Base-by-base conservation (phyloP, 2,329 filamentous ascomycete genomes). In the Fusarium decemcellulare region DNA sequence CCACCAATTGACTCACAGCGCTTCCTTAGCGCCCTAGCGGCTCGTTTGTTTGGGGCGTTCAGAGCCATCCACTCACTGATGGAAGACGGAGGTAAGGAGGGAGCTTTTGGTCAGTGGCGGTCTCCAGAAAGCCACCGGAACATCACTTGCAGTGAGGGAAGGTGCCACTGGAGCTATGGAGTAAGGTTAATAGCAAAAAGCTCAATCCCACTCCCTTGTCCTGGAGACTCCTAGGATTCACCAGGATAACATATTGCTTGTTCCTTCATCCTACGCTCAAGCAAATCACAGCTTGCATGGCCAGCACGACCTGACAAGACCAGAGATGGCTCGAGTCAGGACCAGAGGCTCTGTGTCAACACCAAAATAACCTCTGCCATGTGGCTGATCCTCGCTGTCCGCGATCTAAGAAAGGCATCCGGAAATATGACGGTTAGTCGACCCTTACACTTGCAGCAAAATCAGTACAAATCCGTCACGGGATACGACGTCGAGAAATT, bases 401-500 rank as follows among this genome's bases (percentile, higher is more conserved):
- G 23, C 55, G 55, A 59, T 68, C 65, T 63, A 65, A 59, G 55
- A 42, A 55, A 65, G 55, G 60, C 57, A 52, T 65, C 61, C 52
- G 44, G 55, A 70, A 29, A 55, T 58, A 61, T 56, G 34, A 57
- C 40, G 44, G 43, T 52, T 48, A 18, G 52, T 29, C 36, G 37
- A 48, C 37, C 66, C 44, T 44, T 46, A 39, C 44, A 59, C 39
- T 23, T 27, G 23, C 42, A 63, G 48, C 50, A 61, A 48, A 47
- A 37, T 61, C 50, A 55, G 14, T 23, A 39, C 60, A 43, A 34
- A 60, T 68, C 67, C 48, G 30, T 37, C 32, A 30, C 52, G 63
- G 67, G 67, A 68, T 70, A 48, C 67, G 65, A 68, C 67, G 30
- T 64, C 40, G 67, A 67, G 63, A 71, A 39, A 70, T 70, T 65